Percentiles rank a stretch among this genome's conserved stretches.
These are phyloP conservation scores for Aspergillus haitiensis DNA, from an alignment of 495 filamentous ascomycete genomes.

Conservation along the genomic window DNA sequence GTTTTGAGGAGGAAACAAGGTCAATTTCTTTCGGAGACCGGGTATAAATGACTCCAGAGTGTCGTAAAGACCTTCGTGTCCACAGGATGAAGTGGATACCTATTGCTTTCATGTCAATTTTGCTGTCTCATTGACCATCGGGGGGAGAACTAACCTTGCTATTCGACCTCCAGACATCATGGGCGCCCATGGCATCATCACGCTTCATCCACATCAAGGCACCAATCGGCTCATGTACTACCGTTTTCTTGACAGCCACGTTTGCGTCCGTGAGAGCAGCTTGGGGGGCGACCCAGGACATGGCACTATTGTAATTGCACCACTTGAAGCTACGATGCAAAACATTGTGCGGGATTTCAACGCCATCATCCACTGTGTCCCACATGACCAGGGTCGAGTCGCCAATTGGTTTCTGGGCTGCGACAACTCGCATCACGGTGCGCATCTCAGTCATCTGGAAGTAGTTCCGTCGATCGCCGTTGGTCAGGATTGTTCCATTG, in stretches of 20 bases:
- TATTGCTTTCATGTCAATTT: neutral
- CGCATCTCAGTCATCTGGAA: slow-evolving; percentile 24
- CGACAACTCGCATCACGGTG: slow-evolving; percentile 20
- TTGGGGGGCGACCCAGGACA: slow-evolving; percentile 19
- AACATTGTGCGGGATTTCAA: slow-evolving; percentile 17
- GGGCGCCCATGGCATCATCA: slow-evolving; percentile 13
- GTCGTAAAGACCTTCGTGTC: slow-evolving; percentile 14
- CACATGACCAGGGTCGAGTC: slow-evolving; percentile 22
- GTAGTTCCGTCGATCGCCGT: slow-evolving; percentile 23
- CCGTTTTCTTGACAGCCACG: slow-evolving; percentile 5
- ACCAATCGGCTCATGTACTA: slow-evolving; percentile 18
- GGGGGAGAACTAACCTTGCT: neutral
- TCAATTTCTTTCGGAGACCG: slow-evolving; percentile 10
- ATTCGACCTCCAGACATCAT: slow-evolving; percentile 19
- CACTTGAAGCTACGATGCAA: slow-evolving; percentile 22
- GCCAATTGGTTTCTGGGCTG: slow-evolving; percentile 21
- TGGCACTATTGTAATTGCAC: slow-evolving; percentile 25
- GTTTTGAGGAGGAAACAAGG: slow-evolving; percentile 7
- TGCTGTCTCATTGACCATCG: too few relatives aligned
- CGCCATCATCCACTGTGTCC: slow-evolving; percentile 19
- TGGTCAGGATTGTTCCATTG: slow-evolving; percentile 21
- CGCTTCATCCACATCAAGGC: slow-evolving; percentile 24
- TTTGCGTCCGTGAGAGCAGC: slow-evolving; percentile 14
- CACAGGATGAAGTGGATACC: slow-evolving; percentile 2
- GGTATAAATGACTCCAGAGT: slow-evolving; percentile 17